A percentile compares a stretch with the other conserved stretches of the same genome.
These are phyloP conservation scores for Penicillium griseofulvum DNA, from an alignment of 2,329 filamentous ascomycete genomes.

Conservation along the genomic window DNA sequence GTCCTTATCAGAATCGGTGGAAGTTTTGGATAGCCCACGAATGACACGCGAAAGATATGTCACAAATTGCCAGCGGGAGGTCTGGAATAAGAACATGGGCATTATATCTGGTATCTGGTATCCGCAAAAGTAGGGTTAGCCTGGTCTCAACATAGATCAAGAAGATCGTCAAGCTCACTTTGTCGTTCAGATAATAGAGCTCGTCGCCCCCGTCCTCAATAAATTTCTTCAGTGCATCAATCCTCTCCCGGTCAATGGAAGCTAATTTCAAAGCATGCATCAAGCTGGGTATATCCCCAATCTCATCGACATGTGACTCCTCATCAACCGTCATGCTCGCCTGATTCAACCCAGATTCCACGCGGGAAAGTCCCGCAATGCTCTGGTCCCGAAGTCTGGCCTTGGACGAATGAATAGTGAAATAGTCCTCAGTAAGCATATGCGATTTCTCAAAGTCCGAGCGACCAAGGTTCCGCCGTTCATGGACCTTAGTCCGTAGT, in stretches of 20 bases:
- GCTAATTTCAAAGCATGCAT: conserved; percentile 66
- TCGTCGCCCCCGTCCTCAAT: conserved; percentile 74
- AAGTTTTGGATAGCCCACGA: conserved; percentile 52
- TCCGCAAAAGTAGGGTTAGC: not conserved
- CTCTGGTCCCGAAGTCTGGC: conserved; percentile 45
- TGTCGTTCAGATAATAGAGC: conserved; percentile 68
- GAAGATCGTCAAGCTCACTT: conserved; percentile 37
- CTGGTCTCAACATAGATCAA: not conserved
- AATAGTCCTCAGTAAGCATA: conserved; percentile 74
- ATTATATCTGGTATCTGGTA: conserved; percentile 76
- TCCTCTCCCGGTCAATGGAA: conserved; percentile 86
- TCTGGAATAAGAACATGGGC: conserved; percentile 84
- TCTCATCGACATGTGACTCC: conserved; percentile 50
- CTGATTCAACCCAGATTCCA: conserved; percentile 32
- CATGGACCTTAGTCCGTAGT: conserved; percentile 63
- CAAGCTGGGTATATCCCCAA: conserved; percentile 65
- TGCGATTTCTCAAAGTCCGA: conserved; percentile 51
- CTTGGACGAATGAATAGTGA: conserved; percentile 65
- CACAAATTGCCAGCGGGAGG: conserved; percentile 75
- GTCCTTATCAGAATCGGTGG: conserved; percentile 43
- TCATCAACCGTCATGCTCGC: conserved; percentile 47
- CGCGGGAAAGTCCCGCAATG: conserved; percentile 30
- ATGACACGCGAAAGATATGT: conserved; percentile 65
- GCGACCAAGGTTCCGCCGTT: conserved; percentile 27
- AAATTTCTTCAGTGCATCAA: conserved; percentile 78